Evolutionary conservation across 345 rosid genomes (phyloP), one percentile per base, ranked within the genome.

Genomic region (Hirschfeldia incana): DNA sequence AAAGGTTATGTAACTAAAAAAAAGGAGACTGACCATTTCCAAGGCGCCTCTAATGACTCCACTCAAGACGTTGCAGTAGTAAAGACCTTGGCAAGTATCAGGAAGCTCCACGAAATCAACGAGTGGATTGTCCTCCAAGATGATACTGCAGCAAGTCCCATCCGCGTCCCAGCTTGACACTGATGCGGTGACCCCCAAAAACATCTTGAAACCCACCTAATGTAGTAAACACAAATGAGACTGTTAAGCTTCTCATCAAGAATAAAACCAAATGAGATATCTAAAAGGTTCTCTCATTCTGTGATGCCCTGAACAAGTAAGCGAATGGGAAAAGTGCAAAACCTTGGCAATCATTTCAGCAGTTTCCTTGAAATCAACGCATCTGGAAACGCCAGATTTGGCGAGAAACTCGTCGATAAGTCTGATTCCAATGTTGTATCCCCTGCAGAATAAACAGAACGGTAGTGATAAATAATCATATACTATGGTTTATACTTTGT

Each of bases 41-140:
- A 94, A 82, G 67, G 98, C 97, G 76, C 98, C 97, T 85, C 94
- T 85, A 64, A 94, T 84, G 82, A 92, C 97, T 72, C 98, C 97
- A 75, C 94, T 89, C 75, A 92, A 86, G 82, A 92, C 82, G 77
- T 91, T 92, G 90, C 97, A 92, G 76, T 92, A 92, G 82, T 87
- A 82, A 75, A 94, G 92, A 67, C 97, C 98, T 88, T 90, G 97
- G 65, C 97, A 92, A 59, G 88, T 88, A 83, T 94, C 97, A 6
- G 98, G 98, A 76, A 92, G 97, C 81, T 92, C 98, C 64, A 92
- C 98, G 58, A 92, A 92, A 75, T 94, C 97, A 64, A 91, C 97
- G 27, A 94, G 82, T 57, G 97, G 98, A 81, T 92, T 94, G 78
- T 94, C 98, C 66, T 91, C 97, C 83, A 94, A 86, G 78, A 91